A percentile compares a stretch with the other conserved stretches of the same genome.
Conservation (phyloP, 2,329 filamentous ascomycete genomes). For the Corniculantispora saksenae region DNA sequence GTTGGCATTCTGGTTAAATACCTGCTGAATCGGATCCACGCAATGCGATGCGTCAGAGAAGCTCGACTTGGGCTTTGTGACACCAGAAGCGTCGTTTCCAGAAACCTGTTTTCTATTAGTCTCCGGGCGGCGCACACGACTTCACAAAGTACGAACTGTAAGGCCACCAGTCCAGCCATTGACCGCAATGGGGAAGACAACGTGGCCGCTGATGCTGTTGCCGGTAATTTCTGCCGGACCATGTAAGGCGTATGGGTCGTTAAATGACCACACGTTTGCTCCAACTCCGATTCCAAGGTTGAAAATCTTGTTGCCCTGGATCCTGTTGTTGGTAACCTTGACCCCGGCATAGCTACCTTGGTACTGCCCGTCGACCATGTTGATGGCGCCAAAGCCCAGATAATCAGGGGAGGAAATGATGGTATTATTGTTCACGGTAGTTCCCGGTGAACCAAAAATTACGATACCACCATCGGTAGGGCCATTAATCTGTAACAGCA, state of each 20-base stretch:
- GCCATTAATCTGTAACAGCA: constrained; percentile 23
- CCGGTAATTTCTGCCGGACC: constrained; percentile 25
- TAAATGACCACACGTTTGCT: constrained; percentile 28
- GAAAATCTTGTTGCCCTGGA: constrained; percentile 25
- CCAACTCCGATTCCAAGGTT: constrained; percentile 30
- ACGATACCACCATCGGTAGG: constrained; percentile 30
- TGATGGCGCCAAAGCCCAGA: constrained; percentile 29
- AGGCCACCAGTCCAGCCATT: constrained; percentile 29
- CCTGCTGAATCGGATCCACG: constrained; percentile 21
- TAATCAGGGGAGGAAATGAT: constrained; percentile 27
- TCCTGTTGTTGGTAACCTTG: constrained; percentile 27
- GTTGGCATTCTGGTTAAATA: constrained; percentile 26
- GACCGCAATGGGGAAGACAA: constrained; percentile 29
- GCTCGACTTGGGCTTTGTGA: constrained; percentile 24
- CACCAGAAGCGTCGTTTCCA: constrained; percentile 26
- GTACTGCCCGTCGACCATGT: constrained; percentile 29
- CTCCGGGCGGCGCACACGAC: not conserved
- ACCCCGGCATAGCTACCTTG: constrained; percentile 27
- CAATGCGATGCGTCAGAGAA: constrained; percentile 27
- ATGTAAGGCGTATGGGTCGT: constrained; percentile 21
- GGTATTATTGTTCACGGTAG: constrained; percentile 26
- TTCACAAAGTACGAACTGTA: not conserved
- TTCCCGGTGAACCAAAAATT: constrained; percentile 28
- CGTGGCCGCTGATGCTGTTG: constrained; percentile 26
- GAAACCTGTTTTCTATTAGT: constrained; percentile 19